Evolutionary conservation across 176 grass and related monocot genomes (phyloP).

Genomic region (Oryza coarctata): DNA sequence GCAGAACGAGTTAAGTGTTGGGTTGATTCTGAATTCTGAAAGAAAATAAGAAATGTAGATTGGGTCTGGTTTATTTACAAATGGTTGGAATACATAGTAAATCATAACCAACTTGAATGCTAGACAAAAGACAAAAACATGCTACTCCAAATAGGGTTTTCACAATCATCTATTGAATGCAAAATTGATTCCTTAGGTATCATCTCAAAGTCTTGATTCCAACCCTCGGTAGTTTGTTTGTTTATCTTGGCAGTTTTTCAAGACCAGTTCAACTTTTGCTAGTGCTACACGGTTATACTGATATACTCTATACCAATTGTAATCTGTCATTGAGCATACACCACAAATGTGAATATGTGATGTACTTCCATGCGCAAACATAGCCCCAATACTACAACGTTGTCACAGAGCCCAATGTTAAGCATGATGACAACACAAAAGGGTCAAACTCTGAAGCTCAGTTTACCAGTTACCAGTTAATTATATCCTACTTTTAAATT

Average conservation of each 20-base stretch:
- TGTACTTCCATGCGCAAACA: neutral
- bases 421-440: neutral
- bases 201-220: neutral
- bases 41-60: too few relatives aligned
- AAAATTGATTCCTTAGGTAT: neutral
- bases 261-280: neutral
- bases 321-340: neutral
- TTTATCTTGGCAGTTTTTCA: neutral
- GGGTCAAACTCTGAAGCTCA: neutral
- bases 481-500: neutral
- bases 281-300: neutral
- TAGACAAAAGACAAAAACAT: neutral
- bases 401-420: neutral
- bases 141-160: neutral
- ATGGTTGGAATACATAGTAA: neutral
- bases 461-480: neutral
- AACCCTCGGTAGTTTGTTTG: neutral
- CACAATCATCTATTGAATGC: neutral
- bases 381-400: neutral
- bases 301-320: neutral
- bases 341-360: neutral
- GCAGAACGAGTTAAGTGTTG: too few relatives aligned
- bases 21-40: too few relatives aligned
- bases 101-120: neutral
- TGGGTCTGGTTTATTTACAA: neutral